Evolutionary conservation across 805 yeast species (phyloP).

Genomic region (Scheffersomyces ergatensis): DNA sequence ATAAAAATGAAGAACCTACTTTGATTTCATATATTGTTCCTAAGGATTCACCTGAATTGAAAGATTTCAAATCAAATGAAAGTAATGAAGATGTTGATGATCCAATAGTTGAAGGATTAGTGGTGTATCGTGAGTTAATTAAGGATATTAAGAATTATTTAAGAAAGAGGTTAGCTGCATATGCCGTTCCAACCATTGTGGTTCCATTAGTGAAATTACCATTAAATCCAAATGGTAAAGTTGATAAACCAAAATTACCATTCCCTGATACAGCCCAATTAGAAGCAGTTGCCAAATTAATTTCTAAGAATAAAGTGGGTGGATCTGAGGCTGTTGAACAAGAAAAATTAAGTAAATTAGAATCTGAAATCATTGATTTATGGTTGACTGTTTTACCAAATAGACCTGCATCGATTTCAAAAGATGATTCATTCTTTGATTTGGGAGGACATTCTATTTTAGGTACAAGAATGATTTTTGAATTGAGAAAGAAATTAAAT

Average conservation of each 20-base stretch:
- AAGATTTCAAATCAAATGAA: constrained; percentile 48
- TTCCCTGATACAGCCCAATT: constrained; percentile 90
- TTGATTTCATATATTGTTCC: constrained; percentile 92
- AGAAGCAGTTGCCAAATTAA: constrained; percentile 60
- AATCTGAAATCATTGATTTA: constrained; percentile 68
- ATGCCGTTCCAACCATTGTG: constrained; percentile 89
- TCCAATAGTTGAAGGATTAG: constrained; percentile 75
- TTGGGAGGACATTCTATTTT: constrained; percentile 97
- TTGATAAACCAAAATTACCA: constrained; percentile 95
- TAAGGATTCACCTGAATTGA: constrained; percentile 44
- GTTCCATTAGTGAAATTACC: constrained; percentile 87
- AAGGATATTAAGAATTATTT: constrained; percentile 79
- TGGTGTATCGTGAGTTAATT: constrained; percentile 70
- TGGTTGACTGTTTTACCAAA: constrained; percentile 88
- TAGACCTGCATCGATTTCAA: constrained; percentile 72
- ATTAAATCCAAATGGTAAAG: constrained; percentile 96
- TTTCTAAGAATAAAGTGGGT: constrained; percentile 36
- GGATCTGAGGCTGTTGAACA: constrained; percentile 39
- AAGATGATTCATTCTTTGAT: constrained; percentile 90
- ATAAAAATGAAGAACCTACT: constrained; percentile 89
- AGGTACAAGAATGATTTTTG: constrained; percentile 96
- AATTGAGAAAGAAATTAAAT: constrained; percentile 71
- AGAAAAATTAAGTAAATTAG: constrained; percentile 55
- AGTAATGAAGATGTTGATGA: constrained; percentile 49
- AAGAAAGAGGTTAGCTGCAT: constrained; percentile 85